Base-by-base conservation (phyloP, 192 early-diverging fungal genomes). In the Coemansia asiatica region DNA sequence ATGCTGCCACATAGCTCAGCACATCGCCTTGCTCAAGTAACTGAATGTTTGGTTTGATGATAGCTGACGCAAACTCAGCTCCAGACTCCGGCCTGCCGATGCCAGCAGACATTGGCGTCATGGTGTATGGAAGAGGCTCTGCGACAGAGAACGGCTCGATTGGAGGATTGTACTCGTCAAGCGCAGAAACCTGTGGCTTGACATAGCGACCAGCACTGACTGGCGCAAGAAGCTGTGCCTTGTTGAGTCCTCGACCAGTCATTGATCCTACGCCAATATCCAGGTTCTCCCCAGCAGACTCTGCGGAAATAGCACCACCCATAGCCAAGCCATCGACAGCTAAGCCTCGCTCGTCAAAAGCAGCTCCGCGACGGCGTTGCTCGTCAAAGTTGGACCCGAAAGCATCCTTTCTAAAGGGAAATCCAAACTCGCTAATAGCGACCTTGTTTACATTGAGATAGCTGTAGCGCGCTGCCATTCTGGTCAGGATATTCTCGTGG, bases 401-500 rank as follows among this genome's bases (percentile, higher is more conserved):
- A 27, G 62, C 60, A 16, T 69, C 76, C 50, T 72, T 66, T 59
- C 79, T 66, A 26, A 69, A 67, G 19, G 73, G 67, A 22, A 89
- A 75, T 18, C 93, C 93, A 68, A 97, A 74, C 67, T 97, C 95
- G 29, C 68, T 59, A 16, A 90, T 84, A 21, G 83, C 87, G 50
- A 95, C 87, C 48, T 86, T 74, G 61, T 89, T 68, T 27, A 94
- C 87, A 58, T 91, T 88, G 46, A 92, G 75, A 69, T 90, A 95
- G 35, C 86, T 83, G 78, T 94, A 94, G 36, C 90, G 81, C 6
- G 85, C 83, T 9, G 88, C 87, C 56, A 95, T 86, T 16, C 85
- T 71, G 18, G 82, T 76, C 16, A 87, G 63, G 56, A 76, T 51
- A 22, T 87, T 85, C 53, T 89, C 89, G 66, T 89, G 79, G 12